These are phyloP conservation scores for Magnaporthales sp. DNA, from an alignment of 2,329 filamentous ascomycete genomes.

Conservation along the genomic window DNA sequence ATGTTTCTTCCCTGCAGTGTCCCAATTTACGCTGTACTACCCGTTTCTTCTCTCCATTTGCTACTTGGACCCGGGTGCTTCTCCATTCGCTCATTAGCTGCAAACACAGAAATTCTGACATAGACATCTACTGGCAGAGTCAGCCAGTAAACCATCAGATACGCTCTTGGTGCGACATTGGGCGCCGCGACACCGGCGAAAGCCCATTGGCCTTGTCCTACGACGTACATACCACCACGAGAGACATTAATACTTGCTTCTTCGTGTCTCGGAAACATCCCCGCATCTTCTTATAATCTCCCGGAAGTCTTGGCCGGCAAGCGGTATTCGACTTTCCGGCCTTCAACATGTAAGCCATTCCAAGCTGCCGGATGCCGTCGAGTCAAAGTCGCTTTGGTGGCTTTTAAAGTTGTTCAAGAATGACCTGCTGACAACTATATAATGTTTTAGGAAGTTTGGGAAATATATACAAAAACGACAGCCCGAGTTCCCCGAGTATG, in stretches of 20 bases:
- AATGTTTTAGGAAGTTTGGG: constrained; percentile 81
- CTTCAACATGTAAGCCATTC: constrained; percentile 22
- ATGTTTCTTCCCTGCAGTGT: not conserved
- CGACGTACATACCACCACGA: not conserved
- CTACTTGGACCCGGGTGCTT: not conserved
- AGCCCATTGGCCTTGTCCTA: not conserved
- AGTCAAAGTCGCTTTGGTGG: not conserved
- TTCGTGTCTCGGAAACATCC: constrained; percentile 1
- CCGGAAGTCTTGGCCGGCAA: constrained; percentile 4
- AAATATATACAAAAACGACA: constrained; percentile 99
- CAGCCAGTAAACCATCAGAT: not conserved
- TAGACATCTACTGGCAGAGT: not conserved
- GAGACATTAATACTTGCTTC: not conserved
- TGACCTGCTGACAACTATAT: not conserved
- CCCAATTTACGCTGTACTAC: not conserved
- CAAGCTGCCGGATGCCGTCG: not conserved
- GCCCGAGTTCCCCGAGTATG: constrained; percentile 98
- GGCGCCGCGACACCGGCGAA: not conserved
- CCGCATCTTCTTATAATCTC: not conserved
- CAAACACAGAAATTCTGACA: not conserved
- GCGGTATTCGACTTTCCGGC: constrained; percentile 14
- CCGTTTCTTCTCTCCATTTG: not conserved
- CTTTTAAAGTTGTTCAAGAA: not conserved
- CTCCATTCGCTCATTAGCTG: not conserved
- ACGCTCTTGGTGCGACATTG: constrained; percentile 1